phyloP scores from a whole-genome alignment of 257 asterid genomes.

The Gentiana dahurica region DNA sequence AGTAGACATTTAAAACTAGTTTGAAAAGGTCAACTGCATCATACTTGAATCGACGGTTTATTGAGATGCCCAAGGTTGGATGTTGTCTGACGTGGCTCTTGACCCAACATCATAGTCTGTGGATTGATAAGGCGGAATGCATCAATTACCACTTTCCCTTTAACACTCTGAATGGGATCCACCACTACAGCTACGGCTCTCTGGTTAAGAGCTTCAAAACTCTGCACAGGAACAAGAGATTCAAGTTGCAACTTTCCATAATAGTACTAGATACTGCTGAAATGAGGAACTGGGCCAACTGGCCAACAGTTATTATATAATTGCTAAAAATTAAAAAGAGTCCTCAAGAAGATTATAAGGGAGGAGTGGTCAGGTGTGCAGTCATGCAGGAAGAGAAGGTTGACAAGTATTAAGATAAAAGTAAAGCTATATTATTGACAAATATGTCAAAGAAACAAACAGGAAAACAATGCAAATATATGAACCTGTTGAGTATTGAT shows the following conservation, averaged over 20 bases:
- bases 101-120: conserved; percentile 99
- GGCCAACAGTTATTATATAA: not conserved
- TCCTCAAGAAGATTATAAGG: not conserved
- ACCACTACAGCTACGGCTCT: conserved; percentile 97
- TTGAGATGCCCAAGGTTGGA: conserved; percentile 94
- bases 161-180: conserved; percentile 96
- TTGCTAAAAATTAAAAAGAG: not conserved
- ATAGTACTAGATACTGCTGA: not conserved
- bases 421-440: not conserved
- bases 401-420: not conserved
- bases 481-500: conserved; percentile 89
- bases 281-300: not conserved
- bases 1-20: not conserved
- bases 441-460: not conserved
- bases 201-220: conserved; percentile 97
- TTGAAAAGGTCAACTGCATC: not conserved
- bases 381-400: too few relatives aligned
- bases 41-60: conserved; percentile 88
- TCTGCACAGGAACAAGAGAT: conserved; percentile 28
- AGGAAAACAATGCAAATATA: not conserved
- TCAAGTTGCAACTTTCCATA: not conserved
- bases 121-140: conserved; percentile 93
- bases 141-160: conserved; percentile 96
- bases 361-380: too few relatives aligned
- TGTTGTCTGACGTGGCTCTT: conserved; percentile 96